A percentile compares a stretch with the other conserved stretches of the same genome.
phyloP scores from a whole-genome alignment of 2,329 filamentous ascomycete species.

The Cordyceps militaris region DNA sequence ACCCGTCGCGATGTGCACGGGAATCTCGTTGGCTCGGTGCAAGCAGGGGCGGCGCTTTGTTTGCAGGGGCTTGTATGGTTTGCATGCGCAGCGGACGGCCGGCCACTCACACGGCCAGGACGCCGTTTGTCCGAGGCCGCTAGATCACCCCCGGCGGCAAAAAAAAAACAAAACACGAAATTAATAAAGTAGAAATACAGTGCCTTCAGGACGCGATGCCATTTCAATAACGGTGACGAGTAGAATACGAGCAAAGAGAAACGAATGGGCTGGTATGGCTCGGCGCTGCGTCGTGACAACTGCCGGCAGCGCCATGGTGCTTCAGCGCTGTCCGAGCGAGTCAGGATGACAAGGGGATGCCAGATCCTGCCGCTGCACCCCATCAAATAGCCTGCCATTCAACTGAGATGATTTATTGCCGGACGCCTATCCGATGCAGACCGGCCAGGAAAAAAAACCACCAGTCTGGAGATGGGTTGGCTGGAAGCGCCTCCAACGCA shows the following conservation, averaged over 20 bases:
- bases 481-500: too few species aligned
- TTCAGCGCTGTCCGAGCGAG: background rate
- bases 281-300: too few species aligned
- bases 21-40: conserved; percentile 1
- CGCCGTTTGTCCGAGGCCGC: background rate
- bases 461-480: too few species aligned
- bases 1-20: background rate
- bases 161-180: too few species aligned
- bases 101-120: conserved; percentile 1
- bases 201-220: background rate
- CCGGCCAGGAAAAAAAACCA: background rate
- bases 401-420: too few species aligned
- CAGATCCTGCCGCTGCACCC: too few species aligned
- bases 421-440: background rate
- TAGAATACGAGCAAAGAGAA: too few species aligned
- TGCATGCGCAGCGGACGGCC: background rate
- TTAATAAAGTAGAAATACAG: too few species aligned
- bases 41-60: background rate
- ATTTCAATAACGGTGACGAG: too few species aligned
- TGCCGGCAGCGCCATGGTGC: background rate
- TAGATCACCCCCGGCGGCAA: background rate
- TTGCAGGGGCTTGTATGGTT: conserved; percentile 4
- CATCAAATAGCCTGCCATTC: too few species aligned
- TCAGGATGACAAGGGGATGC: background rate
- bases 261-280: too few species aligned